A percentile compares a stretch with the other conserved stretches of the same genome.
These are phyloP conservation scores for Paratinospora sagittata DNA, from an alignment of 164 flowering plant species.

Conservation along the genomic window DNA sequence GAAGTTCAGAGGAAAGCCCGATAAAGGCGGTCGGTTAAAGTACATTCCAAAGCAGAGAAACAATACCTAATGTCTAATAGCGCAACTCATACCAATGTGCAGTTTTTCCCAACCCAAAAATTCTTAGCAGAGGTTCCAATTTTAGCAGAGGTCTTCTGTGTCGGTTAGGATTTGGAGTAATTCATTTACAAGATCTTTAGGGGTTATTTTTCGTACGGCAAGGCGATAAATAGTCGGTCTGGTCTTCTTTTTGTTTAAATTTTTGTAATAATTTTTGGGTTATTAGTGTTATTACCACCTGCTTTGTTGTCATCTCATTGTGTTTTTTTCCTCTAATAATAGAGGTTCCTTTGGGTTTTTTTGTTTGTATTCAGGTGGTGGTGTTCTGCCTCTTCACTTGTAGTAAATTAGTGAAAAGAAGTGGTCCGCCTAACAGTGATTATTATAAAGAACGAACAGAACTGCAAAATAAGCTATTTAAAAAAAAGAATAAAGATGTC, in stretches of 20 bases:
- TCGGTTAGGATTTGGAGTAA: slow-evolving; percentile 18
- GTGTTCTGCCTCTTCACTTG: not conserved
- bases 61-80: slow-evolving; percentile 15
- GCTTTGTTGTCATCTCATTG: not conserved
- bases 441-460: no score
- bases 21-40: slow-evolving; percentile 41
- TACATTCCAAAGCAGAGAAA: slow-evolving; percentile 57
- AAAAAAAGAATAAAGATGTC: no score
- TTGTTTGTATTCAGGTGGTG: not conserved
- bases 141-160: slow-evolving; percentile 69
- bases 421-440: no score
- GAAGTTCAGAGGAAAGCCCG: slow-evolving; percentile 37
- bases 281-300: not conserved
- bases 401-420: not conserved
- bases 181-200: slow-evolving; percentile 3
- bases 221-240: slow-evolving; percentile 12
- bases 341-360: not conserved
- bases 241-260: not conserved
- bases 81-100: slow-evolving; percentile 26
- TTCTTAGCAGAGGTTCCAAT: slow-evolving; percentile 66
- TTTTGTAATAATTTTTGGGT: slow-evolving; percentile 6
- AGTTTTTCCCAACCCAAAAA: slow-evolving; percentile 19
- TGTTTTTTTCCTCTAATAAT: not conserved
- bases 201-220: slow-evolving; percentile 6
- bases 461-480: no score